Conservation (phyloP, 2,329 filamentous ascomycete species). For the Fusarium zealandicum region DNA sequence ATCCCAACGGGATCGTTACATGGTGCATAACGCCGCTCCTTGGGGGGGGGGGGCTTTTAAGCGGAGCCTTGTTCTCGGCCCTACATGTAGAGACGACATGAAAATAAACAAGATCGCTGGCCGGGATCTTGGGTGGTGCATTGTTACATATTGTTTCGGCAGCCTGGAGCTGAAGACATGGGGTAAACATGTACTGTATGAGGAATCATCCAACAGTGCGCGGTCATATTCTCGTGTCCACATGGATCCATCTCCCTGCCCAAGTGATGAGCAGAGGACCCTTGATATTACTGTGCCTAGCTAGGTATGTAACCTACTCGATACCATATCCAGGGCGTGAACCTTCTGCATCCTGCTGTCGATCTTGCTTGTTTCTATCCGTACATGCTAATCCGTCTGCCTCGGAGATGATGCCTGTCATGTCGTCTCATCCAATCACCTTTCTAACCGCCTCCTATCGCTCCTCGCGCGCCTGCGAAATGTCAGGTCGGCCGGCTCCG, state of each 20-base stretch:
- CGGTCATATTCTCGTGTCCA: too few species aligned
- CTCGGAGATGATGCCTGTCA: background rate
- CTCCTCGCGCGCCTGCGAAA: background rate
- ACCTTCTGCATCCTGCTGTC: background rate
- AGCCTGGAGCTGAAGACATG: constrained; percentile 3
- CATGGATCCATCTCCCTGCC: too few species aligned
- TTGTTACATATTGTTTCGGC: background rate
- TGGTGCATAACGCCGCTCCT: background rate
- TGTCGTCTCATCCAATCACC: constrained; percentile 17
- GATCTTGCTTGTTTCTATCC: background rate
- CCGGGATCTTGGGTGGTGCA: background rate
- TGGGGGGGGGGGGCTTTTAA: background rate
- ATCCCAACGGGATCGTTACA: constrained; percentile 18
- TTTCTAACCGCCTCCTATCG: constrained; percentile 12
- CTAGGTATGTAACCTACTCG: too few species aligned
- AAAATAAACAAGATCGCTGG: constrained; percentile 3
- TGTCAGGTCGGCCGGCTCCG: constrained; percentile 35
- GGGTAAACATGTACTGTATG: too few species aligned
- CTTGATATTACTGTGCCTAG: too few species aligned
- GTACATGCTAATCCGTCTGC: constrained; percentile 9
- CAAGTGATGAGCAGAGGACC: too few species aligned
- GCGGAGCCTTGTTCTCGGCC: background rate
- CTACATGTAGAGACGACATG: too few species aligned
- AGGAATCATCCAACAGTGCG: too few species aligned
- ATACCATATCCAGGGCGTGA: too few species aligned